Evolutionary conservation across 2,329 filamentous ascomycete genomes (phyloP).

Genomic region (Chaetomiaceae sp.): DNA sequence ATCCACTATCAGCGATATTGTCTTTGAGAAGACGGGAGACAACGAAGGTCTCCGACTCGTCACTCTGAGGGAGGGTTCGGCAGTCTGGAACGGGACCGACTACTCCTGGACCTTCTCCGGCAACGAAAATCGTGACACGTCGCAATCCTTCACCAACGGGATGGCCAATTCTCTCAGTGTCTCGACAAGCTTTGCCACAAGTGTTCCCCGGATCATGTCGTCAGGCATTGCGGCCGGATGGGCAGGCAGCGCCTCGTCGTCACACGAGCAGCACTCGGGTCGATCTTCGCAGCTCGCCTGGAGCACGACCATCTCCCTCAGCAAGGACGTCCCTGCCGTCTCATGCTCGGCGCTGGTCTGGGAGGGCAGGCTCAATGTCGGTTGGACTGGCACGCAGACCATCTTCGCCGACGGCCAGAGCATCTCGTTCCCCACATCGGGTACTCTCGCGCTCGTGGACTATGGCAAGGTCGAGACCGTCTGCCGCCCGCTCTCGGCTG

Average conservation of each 20-base stretch:
- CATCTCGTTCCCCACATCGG: neutral
- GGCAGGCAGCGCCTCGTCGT: neutral
- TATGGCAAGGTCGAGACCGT: conserved; percentile 8
- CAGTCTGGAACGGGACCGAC: conserved; percentile 4
- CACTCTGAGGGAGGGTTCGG: conserved; percentile 6
- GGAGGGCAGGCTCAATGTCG: neutral
- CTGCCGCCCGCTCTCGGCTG: neutral
- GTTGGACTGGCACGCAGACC: conserved; percentile 9
- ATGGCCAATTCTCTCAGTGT: neutral
- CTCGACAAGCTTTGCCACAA: neutral
- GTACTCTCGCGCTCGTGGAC: neutral
- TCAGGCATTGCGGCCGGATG: neutral
- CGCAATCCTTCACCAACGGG: neutral
- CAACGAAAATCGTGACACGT: neutral
- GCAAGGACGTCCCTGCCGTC: neutral
- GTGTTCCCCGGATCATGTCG: neutral
- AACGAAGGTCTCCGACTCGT: neutral
- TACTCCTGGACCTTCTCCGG: conserved; percentile 8
- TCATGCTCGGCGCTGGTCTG: conserved; percentile 4
- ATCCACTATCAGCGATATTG: conserved; percentile 3
- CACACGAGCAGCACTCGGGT: neutral
- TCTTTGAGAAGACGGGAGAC: neutral
- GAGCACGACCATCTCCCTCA: neutral
- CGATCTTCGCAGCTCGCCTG: neutral
- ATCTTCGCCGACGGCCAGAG: neutral